Percentiles rank a stretch among this genome's conserved stretches.
Conservation (phyloP, 805 yeast species). For the Komagataella pastoris region DNA sequence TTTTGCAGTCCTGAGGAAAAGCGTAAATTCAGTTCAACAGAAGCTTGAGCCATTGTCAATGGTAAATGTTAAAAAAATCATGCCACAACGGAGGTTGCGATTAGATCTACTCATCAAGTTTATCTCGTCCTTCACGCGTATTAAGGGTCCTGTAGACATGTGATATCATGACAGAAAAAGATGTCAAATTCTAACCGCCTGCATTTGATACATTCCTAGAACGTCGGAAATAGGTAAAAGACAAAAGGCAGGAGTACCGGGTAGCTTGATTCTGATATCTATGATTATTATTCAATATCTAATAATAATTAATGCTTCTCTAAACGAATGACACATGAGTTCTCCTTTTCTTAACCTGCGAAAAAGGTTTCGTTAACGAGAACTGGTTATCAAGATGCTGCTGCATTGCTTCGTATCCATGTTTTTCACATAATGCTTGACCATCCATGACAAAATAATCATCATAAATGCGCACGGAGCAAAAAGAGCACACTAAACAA, state of each 20-base stretch:
- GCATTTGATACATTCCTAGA: too few species aligned
- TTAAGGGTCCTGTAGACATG: too few species aligned
- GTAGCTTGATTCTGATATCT: neutral
- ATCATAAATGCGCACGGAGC: slow-evolving; percentile 32
- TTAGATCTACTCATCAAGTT: too few species aligned
- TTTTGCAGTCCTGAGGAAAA: too few species aligned
- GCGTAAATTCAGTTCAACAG: too few species aligned
- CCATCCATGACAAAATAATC: slow-evolving; percentile 45
- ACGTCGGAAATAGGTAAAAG: neutral
- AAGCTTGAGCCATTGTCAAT: too few species aligned
- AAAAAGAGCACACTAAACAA: slow-evolving; percentile 59
- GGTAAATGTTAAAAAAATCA: too few species aligned
- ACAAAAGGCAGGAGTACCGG: too few species aligned
- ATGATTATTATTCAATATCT: neutral
- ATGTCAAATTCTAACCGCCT: too few species aligned
- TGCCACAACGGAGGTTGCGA: too few species aligned
- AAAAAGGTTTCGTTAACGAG: neutral
- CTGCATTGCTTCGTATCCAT: slow-evolving; percentile 13
- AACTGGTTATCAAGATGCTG: neutral
- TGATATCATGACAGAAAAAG: too few species aligned
- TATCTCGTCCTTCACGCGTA: too few species aligned
- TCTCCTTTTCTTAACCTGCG: slow-evolving; percentile 15
- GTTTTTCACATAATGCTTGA: slow-evolving; percentile 36
- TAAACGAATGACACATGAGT: slow-evolving; percentile 17
- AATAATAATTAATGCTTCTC: neutral